Evolutionary conservation across 768 basidiomycete genomes (phyloP), one percentile per base, ranked within the genome.

Genomic region (Lyophyllum decastes): DNA sequence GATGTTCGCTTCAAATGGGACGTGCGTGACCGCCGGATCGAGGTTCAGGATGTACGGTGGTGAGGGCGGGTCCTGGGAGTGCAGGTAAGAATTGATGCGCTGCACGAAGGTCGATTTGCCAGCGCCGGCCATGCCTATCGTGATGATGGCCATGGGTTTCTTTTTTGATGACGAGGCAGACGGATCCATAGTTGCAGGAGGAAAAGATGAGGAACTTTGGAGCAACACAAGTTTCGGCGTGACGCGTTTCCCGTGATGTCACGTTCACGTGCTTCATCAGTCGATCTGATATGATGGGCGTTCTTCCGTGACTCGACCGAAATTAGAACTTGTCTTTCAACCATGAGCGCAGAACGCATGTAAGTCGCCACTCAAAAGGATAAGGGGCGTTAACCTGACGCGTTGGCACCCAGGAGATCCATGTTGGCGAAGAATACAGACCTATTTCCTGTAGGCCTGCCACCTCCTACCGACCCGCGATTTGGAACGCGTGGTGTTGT

Each of bases 41-140:
- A 99, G 88, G 71, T 99, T 99, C 71, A 99, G 83, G 70, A 98
- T 89, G 73, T 99, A 99, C 0, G 97, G 95, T 2, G 90, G 88
- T n/a, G 76, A 74, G 24, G 81, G 79, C 2, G 80, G 84, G 57
- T 86, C 70, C 43, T 75, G 73, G 0, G 88, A 81, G 74, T 96
- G 92, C 47, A 98, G 77, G 75, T 98, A 84, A 14, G 95, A 90
- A 72, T 96, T 98, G 55, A 98, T 88, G 33, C 94, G 86, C 64
- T 97, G 94, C 19, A 99, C 92, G 69, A 99, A 92, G 2, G 96
- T 98, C 6, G 97, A 98, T 77, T 98, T 98, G 59, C 96, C 96
- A 2, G 93, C 93, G 4, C 95, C 95, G 0, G 95, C 95, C 94
- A 96, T 96, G 21, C 95, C 95, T 60, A 97, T 95, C 41, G 91